A percentile compares a stretch with the other conserved stretches of the same genome.
Conservation (phyloP, 108 stramenopile genomes). For the Discostella stelligeroides region DNA sequence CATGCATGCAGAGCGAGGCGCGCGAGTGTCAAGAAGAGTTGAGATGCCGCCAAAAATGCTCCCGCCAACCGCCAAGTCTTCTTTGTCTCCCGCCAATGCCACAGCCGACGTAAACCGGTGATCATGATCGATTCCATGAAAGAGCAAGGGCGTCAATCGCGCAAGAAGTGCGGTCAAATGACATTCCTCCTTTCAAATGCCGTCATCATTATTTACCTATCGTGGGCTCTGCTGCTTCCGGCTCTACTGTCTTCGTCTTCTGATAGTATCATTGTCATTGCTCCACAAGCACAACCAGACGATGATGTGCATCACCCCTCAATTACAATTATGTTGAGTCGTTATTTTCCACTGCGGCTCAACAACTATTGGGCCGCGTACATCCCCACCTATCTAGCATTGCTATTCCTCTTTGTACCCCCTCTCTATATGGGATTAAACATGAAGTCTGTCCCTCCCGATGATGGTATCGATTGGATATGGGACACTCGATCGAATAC, state of each 20-base stretch:
- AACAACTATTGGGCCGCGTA: constrained; percentile 25
- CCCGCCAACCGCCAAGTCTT: too few relatives aligned
- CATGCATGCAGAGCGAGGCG: too few relatives aligned
- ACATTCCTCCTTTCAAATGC: constrained; percentile 37
- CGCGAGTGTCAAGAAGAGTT: too few relatives aligned
- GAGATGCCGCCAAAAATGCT: too few relatives aligned
- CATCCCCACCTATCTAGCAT: constrained; percentile 34
- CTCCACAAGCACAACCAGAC: background rate
- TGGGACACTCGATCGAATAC: constrained; percentile 39
- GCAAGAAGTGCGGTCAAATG: constrained; percentile 34
- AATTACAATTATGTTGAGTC: background rate
- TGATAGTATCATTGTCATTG: background rate
- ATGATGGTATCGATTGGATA: constrained; percentile 30
- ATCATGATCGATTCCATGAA: too few relatives aligned
- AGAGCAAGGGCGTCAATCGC: background rate
- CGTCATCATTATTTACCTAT: constrained; percentile 24
- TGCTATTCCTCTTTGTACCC: constrained; percentile 39
- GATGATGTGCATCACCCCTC: too few relatives aligned
- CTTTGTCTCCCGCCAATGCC: too few relatives aligned
- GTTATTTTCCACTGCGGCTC: constrained; percentile 24
- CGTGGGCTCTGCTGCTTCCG: constrained; percentile 42
- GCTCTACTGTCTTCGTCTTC: background rate
- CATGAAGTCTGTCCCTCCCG: constrained; percentile 31
- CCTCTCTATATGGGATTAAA: constrained; percentile 49
- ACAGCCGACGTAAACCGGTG: too few relatives aligned